A percentile compares a stretch with the other conserved stretches of the same genome.
Evolutionary conservation across 208 protist species (phyloP).

Genomic region (Crithidia expoeki): DNA sequence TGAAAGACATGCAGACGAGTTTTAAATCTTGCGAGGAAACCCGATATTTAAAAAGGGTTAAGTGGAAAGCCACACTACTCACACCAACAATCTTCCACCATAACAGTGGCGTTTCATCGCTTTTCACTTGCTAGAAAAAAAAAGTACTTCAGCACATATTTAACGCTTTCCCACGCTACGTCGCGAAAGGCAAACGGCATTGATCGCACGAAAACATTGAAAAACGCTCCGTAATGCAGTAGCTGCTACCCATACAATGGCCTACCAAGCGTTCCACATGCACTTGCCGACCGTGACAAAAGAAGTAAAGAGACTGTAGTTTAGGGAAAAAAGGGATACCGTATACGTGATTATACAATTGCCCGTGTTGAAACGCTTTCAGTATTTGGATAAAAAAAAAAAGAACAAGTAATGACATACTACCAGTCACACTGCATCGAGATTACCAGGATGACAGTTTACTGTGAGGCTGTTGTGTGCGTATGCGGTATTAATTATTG

Average conservation of each 20-base stretch:
- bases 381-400: constrained; percentile 8
- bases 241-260: constrained; percentile 39
- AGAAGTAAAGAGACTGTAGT: constrained; percentile 14
- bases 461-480: neutral
- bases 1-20: too few relatives aligned
- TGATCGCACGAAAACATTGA: too few relatives aligned
- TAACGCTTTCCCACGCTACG: too few relatives aligned
- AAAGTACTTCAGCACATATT: neutral
- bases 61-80: too few relatives aligned
- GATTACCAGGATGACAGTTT: constrained; percentile 13
- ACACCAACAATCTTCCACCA: too few relatives aligned
- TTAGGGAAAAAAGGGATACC: constrained; percentile 17
- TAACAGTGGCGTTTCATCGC: too few relatives aligned
- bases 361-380: neutral
- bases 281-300: neutral
- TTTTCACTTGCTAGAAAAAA: too few relatives aligned
- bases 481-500: too few relatives aligned
- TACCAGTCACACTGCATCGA: neutral
- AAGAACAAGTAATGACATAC: neutral
- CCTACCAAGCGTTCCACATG: constrained; percentile 2
- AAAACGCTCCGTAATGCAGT: constrained; percentile 3
- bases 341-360: neutral
- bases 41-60: too few relatives aligned
- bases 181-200: too few relatives aligned
- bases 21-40: too few relatives aligned